These are phyloP conservation scores for Aspergillus fijiensis DNA, from an alignment of 2,329 filamentous ascomycete species.

Conservation along the genomic window DNA sequence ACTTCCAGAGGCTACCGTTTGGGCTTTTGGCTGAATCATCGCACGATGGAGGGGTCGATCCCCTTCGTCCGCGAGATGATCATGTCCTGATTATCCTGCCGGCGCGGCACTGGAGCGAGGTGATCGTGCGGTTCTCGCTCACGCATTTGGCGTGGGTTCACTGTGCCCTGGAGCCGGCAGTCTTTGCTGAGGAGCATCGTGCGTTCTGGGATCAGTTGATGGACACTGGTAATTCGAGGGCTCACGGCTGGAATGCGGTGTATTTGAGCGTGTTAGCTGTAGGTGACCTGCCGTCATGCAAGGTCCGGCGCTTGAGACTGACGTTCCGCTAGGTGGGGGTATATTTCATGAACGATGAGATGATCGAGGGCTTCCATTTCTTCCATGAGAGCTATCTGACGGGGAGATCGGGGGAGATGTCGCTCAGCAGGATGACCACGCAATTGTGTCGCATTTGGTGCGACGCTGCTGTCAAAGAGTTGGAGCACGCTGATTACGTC, in stretches of 20 bases:
- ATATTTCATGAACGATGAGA: not conserved
- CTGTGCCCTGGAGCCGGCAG: not conserved
- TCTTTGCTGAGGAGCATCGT: not conserved
- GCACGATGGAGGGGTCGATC: not conserved
- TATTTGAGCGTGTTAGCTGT: conserved; percentile 4
- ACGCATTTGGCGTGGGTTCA: conserved; percentile 1
- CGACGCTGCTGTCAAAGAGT: not conserved
- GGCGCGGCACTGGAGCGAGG: conserved; percentile 1
- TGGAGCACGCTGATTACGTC: not conserved
- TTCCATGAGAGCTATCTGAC: not conserved
- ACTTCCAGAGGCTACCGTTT: conserved; percentile 3
- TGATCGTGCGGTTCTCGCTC: not conserved
- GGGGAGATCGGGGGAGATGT: not conserved
- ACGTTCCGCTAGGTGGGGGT: not conserved
- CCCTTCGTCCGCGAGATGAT: not conserved
- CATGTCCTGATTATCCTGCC: not conserved
- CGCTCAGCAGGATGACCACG: not conserved
- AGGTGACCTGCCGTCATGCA: not conserved
- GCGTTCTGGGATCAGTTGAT: not conserved
- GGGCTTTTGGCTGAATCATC: conserved; percentile 1
- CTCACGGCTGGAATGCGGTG: conserved; percentile 1
- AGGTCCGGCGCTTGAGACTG: not conserved
- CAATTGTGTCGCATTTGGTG: conserved; percentile 1
- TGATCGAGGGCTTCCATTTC: not conserved
- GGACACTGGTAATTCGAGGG: not conserved